Evolutionary conservation across 495 filamentous ascomycete species (phyloP).

Genomic region (Stereocaulon alpinum): DNA sequence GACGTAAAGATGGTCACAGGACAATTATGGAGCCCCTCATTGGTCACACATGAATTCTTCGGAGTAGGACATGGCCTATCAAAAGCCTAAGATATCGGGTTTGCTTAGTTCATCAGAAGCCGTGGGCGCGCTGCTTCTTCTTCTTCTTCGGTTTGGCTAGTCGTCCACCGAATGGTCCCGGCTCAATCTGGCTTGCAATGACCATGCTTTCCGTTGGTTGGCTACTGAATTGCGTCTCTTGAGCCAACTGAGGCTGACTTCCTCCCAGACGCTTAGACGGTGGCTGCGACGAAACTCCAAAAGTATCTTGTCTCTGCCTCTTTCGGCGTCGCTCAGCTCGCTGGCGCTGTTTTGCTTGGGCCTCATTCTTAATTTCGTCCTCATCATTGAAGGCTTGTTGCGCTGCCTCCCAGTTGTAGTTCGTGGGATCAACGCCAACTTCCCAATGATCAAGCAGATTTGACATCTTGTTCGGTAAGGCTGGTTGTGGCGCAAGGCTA

Average conservation of each 20-base stretch:
- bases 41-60: too few species aligned
- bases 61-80: too few species aligned
- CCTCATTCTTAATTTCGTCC: slow-evolving; percentile 21
- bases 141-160: slow-evolving; percentile 33
- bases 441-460: slow-evolving; percentile 38
- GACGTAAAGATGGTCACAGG: too few species aligned
- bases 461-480: slow-evolving; percentile 23
- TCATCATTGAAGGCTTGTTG: slow-evolving; percentile 19
- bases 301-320: slow-evolving; percentile 24
- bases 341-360: slow-evolving; percentile 10
- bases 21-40: too few species aligned
- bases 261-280: slow-evolving; percentile 26
- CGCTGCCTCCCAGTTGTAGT: slow-evolving; percentile 33
- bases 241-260: slow-evolving; percentile 31
- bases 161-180: slow-evolving; percentile 33
- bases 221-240: slow-evolving; percentile 27
- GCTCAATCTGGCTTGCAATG: slow-evolving; percentile 38
- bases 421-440: slow-evolving; percentile 29
- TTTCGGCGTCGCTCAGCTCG: slow-evolving; percentile 18
- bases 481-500: slow-evolving; percentile 23
- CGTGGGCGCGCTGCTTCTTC: slow-evolving; percentile 30
- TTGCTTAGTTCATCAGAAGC: slow-evolving; percentile 27
- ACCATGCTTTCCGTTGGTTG: slow-evolving; percentile 29
- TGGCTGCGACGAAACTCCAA: slow-evolving; percentile 16
- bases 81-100: too few species aligned